Base-by-base conservation (phyloP, 192 early-diverging fungal genomes). In the Coemansia nantahalensis region DNA sequence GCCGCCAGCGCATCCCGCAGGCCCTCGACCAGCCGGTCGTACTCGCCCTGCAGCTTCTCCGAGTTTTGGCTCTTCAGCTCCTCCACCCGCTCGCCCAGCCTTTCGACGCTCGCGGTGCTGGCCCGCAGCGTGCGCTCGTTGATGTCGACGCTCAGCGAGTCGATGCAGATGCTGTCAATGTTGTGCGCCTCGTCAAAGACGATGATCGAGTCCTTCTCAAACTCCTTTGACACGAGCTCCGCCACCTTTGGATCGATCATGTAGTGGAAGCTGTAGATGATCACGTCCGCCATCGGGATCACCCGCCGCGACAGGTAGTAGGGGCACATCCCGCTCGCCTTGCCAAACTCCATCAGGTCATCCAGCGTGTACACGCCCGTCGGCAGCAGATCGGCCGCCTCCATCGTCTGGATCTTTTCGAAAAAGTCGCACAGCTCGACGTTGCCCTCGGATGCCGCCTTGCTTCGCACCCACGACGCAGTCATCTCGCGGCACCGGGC, bases 141-240 rank as follows among this genome's bases (percentile, higher is more conserved):
- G 28, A 99, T 79, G 66, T 98, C 95, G 49, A 99, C 85, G 55
- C 92, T 95, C 45, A 99, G 62, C 10, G 94, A 90, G 50, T 99
- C 97, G 32, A 96, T 97, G 72, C 97, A 99, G 14, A 97, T 95
- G 77, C 95, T 98, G 81, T 99, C 96, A 51, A 99, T 98, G 62
- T 99, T 98, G 79, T 99, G 95, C 1, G 97, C 97, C 65, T 99
- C 97, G 74, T 99, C 97, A 78, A 99, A 99, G 0, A 99, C 89
- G n/a, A 99, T 88, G 43, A 99, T 98, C 32, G 87, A 86, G 41
- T 98, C 91, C 65, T 88, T 91, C 30, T 90, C 87, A 43, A 99
- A 55, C 61, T 98, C 95, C 68, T 89, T 92, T 5, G 94, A 97
- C 26, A 99, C 91, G 45, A 97, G 59, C 34, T 98, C 95, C 7